These are phyloP conservation scores for Veloboletus limbatus DNA, from an alignment of 1,284 basidiomycete species.

Conservation along the genomic window DNA sequence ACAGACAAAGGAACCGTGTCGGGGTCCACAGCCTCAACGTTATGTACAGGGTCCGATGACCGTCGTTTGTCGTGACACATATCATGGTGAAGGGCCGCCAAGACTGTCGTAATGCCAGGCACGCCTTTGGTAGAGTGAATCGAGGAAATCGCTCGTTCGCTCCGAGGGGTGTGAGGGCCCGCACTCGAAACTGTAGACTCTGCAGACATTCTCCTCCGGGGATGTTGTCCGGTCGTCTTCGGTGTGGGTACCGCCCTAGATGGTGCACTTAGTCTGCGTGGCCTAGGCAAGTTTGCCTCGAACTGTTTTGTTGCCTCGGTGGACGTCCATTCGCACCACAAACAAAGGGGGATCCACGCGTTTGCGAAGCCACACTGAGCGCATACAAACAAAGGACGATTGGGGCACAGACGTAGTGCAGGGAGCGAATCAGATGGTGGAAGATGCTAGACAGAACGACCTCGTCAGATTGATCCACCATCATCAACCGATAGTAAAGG, in stretches of 20 bases:
- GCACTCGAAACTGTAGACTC: slow-evolving; percentile 22
- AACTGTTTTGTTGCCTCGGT: slow-evolving; percentile 39
- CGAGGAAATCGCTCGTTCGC: slow-evolving; percentile 12
- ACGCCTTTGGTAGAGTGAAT: slow-evolving; percentile 10
- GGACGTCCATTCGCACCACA: slow-evolving; percentile 55
- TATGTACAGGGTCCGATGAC: slow-evolving; percentile 14
- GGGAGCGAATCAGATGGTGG: slow-evolving; percentile 51
- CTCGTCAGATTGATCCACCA: slow-evolving; percentile 14
- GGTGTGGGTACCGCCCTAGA: slow-evolving; percentile 23
- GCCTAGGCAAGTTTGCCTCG: slow-evolving; percentile 34
- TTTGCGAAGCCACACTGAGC: slow-evolving; percentile 50
- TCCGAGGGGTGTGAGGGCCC: slow-evolving; percentile 22
- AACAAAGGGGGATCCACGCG: slow-evolving; percentile 48
- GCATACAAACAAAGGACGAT: slow-evolving; percentile 51
- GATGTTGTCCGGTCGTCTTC: slow-evolving; percentile 15
- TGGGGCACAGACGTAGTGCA: slow-evolving; percentile 43
- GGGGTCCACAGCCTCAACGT: slow-evolving; percentile 11
- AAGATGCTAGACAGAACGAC: slow-evolving; percentile 37
- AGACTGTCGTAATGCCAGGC: slow-evolving; percentile 30
- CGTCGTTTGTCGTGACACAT: slow-evolving; percentile 17
- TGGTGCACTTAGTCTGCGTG: slow-evolving; percentile 41
- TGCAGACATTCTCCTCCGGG: slow-evolving; percentile 20
- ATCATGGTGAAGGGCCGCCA: slow-evolving; percentile 22
- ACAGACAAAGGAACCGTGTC: slow-evolving; percentile 1
- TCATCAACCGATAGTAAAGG: slow-evolving; percentile 5